phyloP scores from a whole-genome alignment of 2,329 filamentous ascomycete genomes.

The Coniella lustricola region DNA sequence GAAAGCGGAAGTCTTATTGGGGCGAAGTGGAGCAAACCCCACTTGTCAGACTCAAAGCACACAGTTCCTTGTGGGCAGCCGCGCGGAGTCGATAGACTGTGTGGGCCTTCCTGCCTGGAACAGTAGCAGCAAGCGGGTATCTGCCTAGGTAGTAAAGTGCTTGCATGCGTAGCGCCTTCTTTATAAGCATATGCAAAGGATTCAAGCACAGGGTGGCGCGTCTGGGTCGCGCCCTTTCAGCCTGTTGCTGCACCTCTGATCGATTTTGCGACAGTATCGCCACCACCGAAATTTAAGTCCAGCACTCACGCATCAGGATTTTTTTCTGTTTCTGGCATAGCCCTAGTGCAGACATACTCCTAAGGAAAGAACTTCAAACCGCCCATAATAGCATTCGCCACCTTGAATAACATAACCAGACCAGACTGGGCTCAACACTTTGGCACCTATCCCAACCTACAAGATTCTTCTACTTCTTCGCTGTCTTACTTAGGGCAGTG shows the following conservation, averaged over 20 bases:
- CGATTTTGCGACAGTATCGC: background rate
- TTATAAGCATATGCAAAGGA: too few species aligned
- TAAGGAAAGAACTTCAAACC: too few species aligned
- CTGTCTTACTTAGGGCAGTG: too few species aligned
- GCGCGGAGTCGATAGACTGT: background rate
- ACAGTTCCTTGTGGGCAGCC: background rate
- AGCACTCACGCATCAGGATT: background rate
- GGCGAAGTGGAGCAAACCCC: background rate
- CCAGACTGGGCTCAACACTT: too few species aligned
- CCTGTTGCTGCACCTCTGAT: background rate
- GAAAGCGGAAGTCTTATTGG: background rate
- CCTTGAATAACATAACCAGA: too few species aligned
- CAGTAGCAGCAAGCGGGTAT: background rate
- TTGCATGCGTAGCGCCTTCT: background rate
- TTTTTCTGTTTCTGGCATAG: too few species aligned
- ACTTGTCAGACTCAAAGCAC: background rate
- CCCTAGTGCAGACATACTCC: too few species aligned
- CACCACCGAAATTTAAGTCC: background rate
- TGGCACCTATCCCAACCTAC: too few species aligned
- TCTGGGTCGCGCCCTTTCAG: background rate
- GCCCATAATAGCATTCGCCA: too few species aligned
- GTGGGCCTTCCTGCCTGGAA: background rate
- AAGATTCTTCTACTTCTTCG: too few species aligned
- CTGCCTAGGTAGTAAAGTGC: background rate
- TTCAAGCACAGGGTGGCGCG: conserved; percentile 3